Evolutionary conservation across 129 eudicot genomes (phyloP).

Genomic region (Lactuca sativa): DNA sequence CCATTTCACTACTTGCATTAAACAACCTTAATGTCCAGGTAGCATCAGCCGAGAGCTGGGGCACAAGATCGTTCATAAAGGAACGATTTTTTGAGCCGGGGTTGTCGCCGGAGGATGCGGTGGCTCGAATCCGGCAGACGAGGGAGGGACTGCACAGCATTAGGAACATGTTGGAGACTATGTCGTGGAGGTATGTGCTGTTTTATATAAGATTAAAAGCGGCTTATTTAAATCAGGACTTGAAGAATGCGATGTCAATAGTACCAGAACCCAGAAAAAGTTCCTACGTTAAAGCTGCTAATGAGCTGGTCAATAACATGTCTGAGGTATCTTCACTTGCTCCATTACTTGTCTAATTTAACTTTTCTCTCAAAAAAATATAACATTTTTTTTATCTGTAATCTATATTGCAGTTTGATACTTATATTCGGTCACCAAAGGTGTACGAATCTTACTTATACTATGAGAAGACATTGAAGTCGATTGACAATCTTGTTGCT

Average conservation of each 20-base stretch:
- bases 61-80: conserved; percentile 59
- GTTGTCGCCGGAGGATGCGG: conserved; percentile 79
- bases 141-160: conserved; percentile 79
- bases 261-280: conserved; percentile 47
- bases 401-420: conserved; percentile 59
- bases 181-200: conserved; percentile 90
- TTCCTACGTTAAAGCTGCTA: conserved; percentile 64
- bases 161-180: conserved; percentile 74
- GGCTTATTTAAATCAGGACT: conserved; percentile 70
- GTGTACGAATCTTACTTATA: conserved; percentile 75
- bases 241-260: conserved; percentile 57
- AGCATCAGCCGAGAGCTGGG: conserved; percentile 81
- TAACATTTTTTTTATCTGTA: not conserved
- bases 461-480: conserved; percentile 89
- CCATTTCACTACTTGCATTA: conserved; percentile 47
- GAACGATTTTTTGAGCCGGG: conserved; percentile 87
- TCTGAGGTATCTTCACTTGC: conserved; percentile 45
- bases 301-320: conserved; percentile 84
- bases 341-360: not conserved
- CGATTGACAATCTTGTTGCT: conserved; percentile 73
- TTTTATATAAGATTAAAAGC: conserved; percentile 70
- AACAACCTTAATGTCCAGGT: conserved; percentile 19
- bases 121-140: conserved; percentile 67
- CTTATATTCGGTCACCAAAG: conserved; percentile 66
- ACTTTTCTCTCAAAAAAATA: not conserved